Base-by-base conservation (phyloP, 176 grass and related monocot species). In the Thalia dealbata region DNA sequence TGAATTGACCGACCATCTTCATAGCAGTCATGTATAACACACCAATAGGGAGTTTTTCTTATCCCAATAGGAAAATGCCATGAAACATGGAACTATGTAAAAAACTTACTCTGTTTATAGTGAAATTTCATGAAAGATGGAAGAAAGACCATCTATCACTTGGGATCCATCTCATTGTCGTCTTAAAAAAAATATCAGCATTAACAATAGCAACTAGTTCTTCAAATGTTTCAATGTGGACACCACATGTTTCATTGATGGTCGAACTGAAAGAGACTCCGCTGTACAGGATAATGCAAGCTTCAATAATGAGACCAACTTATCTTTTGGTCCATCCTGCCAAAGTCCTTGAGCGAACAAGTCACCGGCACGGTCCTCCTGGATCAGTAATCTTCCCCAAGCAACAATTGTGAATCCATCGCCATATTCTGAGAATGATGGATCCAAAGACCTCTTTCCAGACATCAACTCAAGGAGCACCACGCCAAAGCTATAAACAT, bases 401-500 rank as follows among this genome's bases (percentile, higher is more conserved):
- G 81, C 54, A 30, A 91, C 84, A 38, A 91, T 84, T 0, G 81
- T 91, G 68, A 91, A 91, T 24, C 88, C 88, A 75, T 91, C 65
- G 14, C 78, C 78, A 38, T 77, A 91, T 48, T 87, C 67, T 74
- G 84, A 81, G 69, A 91, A 91, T 0, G 84, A 87, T 45, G 84
- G 81, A 79, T 91, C 88, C 78, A 91, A 77, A 59, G 88, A 84
- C 78, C 84, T 84, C 76, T 91, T 91, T 67, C 88, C 84, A 50
- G 88, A 87, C 69, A 91, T 87, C 58, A 91, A 72, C 81, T 90
- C 88, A 19, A 90, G 62, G 26, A 85, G 79, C 30, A 88, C 82
- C 61, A 88, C 86, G 4, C 87, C 87, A 63, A 82, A 85, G 64
- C 84, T 91, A 64, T 91, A 91, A 72, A 87, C 88, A 64, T 87